Conservation (phyloP, 768 basidiomycete genomes). For the Leccinum olivaceopallidum region DNA sequence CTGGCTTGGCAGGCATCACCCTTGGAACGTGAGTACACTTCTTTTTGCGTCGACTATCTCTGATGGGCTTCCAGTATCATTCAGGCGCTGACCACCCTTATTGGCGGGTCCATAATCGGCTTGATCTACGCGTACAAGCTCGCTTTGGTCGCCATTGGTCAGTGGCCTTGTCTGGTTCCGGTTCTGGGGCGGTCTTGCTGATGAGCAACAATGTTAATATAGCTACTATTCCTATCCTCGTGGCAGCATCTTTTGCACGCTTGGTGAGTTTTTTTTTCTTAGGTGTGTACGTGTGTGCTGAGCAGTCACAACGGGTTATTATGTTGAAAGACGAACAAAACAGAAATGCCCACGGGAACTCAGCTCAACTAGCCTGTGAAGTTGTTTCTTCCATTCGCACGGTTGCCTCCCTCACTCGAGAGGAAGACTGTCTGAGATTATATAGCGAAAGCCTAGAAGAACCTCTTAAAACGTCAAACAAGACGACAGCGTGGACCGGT, state of each 20-base stretch:
- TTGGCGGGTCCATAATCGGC: conserved; percentile 75
- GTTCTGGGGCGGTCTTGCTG: neutral
- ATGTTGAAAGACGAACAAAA: conserved; percentile 84
- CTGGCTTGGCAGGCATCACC: conserved; percentile 84
- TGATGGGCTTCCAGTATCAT: conserved; percentile 54
- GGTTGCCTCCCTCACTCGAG: conserved; percentile 85
- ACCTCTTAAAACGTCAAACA: conserved; percentile 67
- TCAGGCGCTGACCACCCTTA: conserved; percentile 70
- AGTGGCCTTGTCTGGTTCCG: conserved; percentile 1
- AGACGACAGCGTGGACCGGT: conserved; percentile 61
- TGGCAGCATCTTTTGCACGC: conserved; percentile 83
- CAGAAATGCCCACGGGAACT: conserved; percentile 75
- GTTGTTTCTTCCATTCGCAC: conserved; percentile 89
- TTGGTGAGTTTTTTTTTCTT: conserved; percentile 45
- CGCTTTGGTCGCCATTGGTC: conserved; percentile 71
- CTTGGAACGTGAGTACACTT: conserved; percentile 62
- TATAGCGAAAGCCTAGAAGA: conserved; percentile 72
- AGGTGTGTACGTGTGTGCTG: conserved; percentile 3
- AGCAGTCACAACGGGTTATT: conserved; percentile 61
- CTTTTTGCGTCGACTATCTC: neutral
- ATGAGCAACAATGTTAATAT: neutral
- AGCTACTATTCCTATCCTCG: conserved; percentile 67
- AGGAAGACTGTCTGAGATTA: conserved; percentile 70
- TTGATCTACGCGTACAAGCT: conserved; percentile 76
- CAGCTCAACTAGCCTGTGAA: conserved; percentile 90